Evolutionary conservation across 2,329 filamentous ascomycete genomes (phyloP).

Genomic region (Tolypocladium amazonense): DNA sequence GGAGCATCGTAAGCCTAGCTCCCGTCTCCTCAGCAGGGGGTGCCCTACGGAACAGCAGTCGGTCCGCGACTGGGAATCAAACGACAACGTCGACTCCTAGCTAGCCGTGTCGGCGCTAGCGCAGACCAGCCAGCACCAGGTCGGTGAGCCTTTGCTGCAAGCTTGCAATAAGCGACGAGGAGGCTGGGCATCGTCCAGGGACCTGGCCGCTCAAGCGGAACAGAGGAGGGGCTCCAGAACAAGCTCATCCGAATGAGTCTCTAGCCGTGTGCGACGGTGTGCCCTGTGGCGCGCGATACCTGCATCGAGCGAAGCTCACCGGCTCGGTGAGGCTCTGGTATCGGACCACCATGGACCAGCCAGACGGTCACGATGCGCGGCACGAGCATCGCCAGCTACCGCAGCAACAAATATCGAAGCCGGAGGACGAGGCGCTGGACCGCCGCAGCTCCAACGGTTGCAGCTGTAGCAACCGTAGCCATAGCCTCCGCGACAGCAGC

Average conservation of each 20-base stretch:
- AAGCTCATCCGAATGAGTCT: neutral
- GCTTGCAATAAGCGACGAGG: neutral
- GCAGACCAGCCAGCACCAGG: neutral
- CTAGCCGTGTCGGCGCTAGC: neutral
- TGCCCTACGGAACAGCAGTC: neutral
- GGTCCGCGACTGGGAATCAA: neutral
- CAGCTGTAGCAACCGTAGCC: conserved; percentile 8
- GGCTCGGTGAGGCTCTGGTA: neutral
- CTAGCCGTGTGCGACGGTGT: neutral
- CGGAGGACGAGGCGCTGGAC: conserved; percentile 4
- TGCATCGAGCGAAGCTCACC: neutral
- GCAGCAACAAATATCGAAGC: neutral
- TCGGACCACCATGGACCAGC: neutral
- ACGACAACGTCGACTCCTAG: neutral
- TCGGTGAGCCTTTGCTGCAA: neutral
- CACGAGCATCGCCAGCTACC: neutral
- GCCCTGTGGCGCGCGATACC: neutral
- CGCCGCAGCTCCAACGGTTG: conserved; percentile 7
- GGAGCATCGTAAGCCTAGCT: neutral
- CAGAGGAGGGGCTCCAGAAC: neutral
- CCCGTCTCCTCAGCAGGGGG: neutral
- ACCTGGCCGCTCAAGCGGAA: neutral
- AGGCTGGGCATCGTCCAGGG: neutral
- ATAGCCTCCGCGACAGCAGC: neutral
- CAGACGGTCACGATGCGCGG: neutral